Evolutionary conservation across 2,329 filamentous ascomycete genomes (phyloP).

Genomic region (Claviceps monticola): DNA sequence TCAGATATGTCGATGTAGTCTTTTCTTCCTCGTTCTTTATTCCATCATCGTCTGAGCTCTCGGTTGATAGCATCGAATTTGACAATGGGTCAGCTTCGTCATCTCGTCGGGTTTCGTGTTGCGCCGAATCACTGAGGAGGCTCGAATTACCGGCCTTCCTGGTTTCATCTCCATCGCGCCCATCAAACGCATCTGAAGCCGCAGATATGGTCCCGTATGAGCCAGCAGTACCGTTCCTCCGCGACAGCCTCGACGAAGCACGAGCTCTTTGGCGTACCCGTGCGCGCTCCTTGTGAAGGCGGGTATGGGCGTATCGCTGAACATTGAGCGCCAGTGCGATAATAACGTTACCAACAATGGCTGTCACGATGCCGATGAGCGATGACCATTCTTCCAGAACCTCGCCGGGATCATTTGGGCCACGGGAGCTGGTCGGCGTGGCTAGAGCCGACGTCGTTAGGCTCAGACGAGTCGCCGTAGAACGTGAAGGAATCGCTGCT

Average conservation of each 20-base stretch:
- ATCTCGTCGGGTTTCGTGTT: constrained; percentile 10
- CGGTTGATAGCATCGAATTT: constrained; percentile 31
- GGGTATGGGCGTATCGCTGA: constrained; percentile 87
- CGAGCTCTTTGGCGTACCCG: constrained; percentile 41
- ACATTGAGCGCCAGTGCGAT: constrained; percentile 95
- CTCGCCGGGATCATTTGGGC: constrained; percentile 25
- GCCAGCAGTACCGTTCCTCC: constrained; percentile 15
- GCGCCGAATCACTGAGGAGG: constrained; percentile 15
- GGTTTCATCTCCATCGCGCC: constrained; percentile 11
- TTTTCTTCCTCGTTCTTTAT: constrained; percentile 20
- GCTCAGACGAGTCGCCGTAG: not conserved
- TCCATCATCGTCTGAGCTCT: constrained; percentile 13
- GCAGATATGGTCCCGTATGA: constrained; percentile 22
- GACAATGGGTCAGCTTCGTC: constrained; percentile 39
- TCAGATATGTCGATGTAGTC: constrained; percentile 58
- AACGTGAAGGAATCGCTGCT: not conserved
- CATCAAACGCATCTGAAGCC: constrained; percentile 4
- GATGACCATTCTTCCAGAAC: constrained; percentile 68
- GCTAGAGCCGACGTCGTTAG: not conserved
- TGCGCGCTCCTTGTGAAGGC: constrained; percentile 57
- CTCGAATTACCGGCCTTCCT: constrained; percentile 17
- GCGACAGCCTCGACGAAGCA: constrained; percentile 35
- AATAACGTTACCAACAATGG: constrained; percentile 82
- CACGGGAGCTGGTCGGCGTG: constrained; percentile 6
- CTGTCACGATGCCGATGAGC: constrained; percentile 85